These are phyloP conservation scores for Cardiospermum halicacabum DNA, from an alignment of 345 rosid genomes.

Conservation along the genomic window DNA sequence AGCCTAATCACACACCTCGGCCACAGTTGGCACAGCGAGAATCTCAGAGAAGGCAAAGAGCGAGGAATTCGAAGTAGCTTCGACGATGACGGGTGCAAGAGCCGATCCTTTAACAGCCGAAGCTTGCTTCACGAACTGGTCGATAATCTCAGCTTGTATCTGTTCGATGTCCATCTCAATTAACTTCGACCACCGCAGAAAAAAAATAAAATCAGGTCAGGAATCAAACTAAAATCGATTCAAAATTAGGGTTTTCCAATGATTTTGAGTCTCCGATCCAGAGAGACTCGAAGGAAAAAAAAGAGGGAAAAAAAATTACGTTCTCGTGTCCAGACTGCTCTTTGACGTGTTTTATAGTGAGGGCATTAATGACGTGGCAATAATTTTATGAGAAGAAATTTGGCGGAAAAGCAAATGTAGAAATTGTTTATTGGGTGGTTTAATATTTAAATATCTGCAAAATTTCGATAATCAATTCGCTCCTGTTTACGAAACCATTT, in stretches of 20 bases:
- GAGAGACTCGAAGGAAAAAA: background rate
- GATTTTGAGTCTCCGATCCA: background rate
- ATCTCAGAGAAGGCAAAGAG: constrained; percentile 97
- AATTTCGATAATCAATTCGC: too few relatives aligned
- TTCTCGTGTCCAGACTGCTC: background rate
- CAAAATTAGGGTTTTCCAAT: background rate
- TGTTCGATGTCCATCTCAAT: constrained; percentile 78
- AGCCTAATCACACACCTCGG: constrained; percentile 40
- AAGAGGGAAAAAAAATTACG: background rate
- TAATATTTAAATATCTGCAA: too few relatives aligned
- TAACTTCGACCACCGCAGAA: background rate
- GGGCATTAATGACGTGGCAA: background rate
- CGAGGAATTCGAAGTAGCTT: constrained; percentile 81
- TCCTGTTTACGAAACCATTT: too few relatives aligned
- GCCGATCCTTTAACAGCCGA: constrained; percentile 47
- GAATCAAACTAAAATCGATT: background rate
- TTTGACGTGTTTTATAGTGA: background rate
- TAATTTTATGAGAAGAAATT: background rate
- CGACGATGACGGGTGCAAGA: constrained; percentile 49
- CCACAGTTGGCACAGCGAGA: constrained; percentile 54
- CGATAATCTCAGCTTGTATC: constrained; percentile 69
- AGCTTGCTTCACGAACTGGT: constrained; percentile 56
- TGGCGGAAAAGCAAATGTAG: background rate
- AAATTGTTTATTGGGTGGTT: too few relatives aligned
- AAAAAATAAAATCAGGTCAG: background rate